Conservation (phyloP, 768 basidiomycete species). For the Lactarius deliciosus region DNA sequence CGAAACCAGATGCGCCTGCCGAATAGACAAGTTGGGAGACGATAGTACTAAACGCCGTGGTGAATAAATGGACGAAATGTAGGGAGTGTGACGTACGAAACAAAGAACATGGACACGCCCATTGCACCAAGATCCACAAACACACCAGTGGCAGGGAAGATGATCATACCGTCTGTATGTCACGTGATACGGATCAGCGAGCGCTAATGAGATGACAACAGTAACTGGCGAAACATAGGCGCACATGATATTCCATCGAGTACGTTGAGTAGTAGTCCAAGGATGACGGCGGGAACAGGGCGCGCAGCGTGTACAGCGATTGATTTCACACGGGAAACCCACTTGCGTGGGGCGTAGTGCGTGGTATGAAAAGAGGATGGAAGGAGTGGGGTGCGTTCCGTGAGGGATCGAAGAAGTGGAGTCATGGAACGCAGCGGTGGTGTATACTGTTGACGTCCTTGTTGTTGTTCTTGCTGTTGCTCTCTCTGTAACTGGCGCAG, state of each 20-base stretch:
- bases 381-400: constrained; percentile 26
- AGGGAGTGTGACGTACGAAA: constrained; percentile 50
- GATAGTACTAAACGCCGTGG: constrained; percentile 49
- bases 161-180: constrained; percentile 83
- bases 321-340: constrained; percentile 14
- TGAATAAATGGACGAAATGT: background rate
- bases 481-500: background rate
- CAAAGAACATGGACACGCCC: constrained; percentile 96
- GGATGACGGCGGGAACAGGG: constrained; percentile 77
- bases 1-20: constrained; percentile 84
- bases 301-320: constrained; percentile 31
- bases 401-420: constrained; percentile 17
- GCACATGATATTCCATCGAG: constrained; percentile 91
- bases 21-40: constrained; percentile 84
- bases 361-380: constrained; percentile 14
- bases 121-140: constrained; percentile 81
- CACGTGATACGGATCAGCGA: background rate
- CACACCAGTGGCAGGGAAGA: constrained; percentile 82
- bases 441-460: background rate
- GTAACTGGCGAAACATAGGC: constrained; percentile 38
- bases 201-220: background rate
- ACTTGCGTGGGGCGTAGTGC: constrained; percentile 17
- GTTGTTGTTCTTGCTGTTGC: background rate
- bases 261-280: constrained; percentile 85
- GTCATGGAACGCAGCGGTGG: background rate